These are phyloP conservation scores for Exsudoporus frostii DNA, from an alignment of 768 basidiomycete species.

Conservation along the genomic window DNA sequence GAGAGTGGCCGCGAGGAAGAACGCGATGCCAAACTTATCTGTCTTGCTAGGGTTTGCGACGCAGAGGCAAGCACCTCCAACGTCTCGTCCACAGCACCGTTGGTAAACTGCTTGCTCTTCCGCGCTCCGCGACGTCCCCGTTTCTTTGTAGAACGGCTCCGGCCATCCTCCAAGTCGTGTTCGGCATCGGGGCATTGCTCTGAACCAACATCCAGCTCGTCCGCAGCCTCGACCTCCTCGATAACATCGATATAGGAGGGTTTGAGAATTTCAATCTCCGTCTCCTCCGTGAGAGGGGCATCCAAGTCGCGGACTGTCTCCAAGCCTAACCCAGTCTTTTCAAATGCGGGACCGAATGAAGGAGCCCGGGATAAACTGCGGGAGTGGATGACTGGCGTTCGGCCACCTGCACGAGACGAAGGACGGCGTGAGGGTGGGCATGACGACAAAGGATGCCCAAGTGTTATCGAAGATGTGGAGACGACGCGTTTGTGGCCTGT, in stretches of 20 bases:
- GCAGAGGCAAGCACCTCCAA: slow-evolving; percentile 72
- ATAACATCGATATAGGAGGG: slow-evolving; percentile 28
- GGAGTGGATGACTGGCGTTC: slow-evolving; percentile 51
- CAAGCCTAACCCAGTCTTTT: slow-evolving; percentile 42
- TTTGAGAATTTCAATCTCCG: slow-evolving; percentile 32
- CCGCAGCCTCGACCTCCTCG: slow-evolving; percentile 38
- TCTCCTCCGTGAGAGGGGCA: slow-evolving; percentile 38
- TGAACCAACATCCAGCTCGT: slow-evolving; percentile 29
- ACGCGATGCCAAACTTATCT: slow-evolving; percentile 69
- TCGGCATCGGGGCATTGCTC: slow-evolving; percentile 21
- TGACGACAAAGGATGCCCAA: slow-evolving; percentile 60
- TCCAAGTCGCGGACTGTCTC: slow-evolving; percentile 53
- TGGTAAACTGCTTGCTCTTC: slow-evolving; percentile 55
- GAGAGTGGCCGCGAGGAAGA: slow-evolving; percentile 38
- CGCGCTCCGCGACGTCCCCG: slow-evolving; percentile 82
- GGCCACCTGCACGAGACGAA: slow-evolving; percentile 58
- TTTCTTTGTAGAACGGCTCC: slow-evolving; percentile 65
- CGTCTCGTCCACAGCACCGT: slow-evolving; percentile 45
- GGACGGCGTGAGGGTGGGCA: slow-evolving; percentile 72
- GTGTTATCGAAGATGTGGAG: slow-evolving; percentile 54
- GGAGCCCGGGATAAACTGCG: slow-evolving; percentile 64
- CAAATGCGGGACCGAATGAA: slow-evolving; percentile 50
- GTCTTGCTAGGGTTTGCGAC: slow-evolving; percentile 78
- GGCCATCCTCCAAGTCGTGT: slow-evolving; percentile 33
- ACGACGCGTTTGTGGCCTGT: slow-evolving; percentile 52